Percentiles rank a stretch among this genome's conserved stretches.
Conservation (phyloP, 768 basidiomycete species). For the Xanthoconium purpureum region DNA sequence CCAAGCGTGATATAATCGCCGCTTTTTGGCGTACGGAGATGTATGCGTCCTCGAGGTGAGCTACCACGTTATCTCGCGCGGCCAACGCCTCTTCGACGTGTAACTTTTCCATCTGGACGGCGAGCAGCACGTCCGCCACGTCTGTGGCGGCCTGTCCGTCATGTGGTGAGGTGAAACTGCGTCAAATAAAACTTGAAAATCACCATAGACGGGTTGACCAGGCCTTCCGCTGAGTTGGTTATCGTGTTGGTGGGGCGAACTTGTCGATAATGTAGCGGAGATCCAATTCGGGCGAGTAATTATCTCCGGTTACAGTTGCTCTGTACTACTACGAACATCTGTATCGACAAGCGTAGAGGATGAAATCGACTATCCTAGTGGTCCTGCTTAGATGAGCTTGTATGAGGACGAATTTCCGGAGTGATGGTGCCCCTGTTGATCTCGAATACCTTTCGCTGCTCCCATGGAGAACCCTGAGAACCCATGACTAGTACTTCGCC, state of each 20-base stretch:
- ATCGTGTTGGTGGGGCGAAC: not conserved
- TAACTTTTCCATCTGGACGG: slow-evolving; percentile 50
- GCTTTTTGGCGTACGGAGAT: slow-evolving; percentile 60
- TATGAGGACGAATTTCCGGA: not conserved
- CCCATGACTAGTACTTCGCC: slow-evolving; percentile 15
- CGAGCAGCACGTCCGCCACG: slow-evolving; percentile 49
- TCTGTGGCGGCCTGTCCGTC: slow-evolving; percentile 10
- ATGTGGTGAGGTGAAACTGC: not conserved
- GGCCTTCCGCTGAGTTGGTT: slow-evolving; percentile 1
- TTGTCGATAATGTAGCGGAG: slow-evolving; percentile 3
- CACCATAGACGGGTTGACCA: slow-evolving; percentile 14
- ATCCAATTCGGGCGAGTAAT: too few species aligned
- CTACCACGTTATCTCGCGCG: slow-evolving; percentile 61
- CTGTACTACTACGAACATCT: not conserved
- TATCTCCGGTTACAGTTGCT: too few species aligned
- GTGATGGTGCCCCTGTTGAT: not conserved
- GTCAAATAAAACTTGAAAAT: not conserved
- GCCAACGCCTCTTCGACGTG: slow-evolving; percentile 54
- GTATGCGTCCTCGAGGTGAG: slow-evolving; percentile 58
- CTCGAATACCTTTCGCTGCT: slow-evolving; percentile 14
- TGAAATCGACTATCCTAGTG: not conserved
- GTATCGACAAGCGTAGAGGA: not conserved
- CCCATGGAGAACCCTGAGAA: slow-evolving; percentile 42
- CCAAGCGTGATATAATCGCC: slow-evolving; percentile 45
- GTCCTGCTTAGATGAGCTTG: slow-evolving; percentile 11